A percentile compares a stretch with the other conserved stretches of the same genome.
Conservation (phyloP, 306 rosid species). For the Lathyrus tuberosus region DNA sequence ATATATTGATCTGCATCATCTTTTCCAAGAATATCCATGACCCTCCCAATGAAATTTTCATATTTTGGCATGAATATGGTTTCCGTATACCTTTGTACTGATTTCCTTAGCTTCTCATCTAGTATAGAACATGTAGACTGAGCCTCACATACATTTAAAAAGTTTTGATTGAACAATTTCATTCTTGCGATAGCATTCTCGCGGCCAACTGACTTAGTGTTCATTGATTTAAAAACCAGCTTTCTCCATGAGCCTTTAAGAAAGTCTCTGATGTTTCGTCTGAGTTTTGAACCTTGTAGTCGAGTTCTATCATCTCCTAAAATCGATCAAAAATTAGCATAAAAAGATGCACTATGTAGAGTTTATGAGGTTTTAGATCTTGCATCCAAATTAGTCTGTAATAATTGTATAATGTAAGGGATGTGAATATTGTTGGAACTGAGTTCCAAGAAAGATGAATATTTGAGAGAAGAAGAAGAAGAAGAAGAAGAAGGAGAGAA, state of each 20-base stretch:
- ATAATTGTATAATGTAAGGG: not conserved
- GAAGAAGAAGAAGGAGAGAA: too few relatives aligned
- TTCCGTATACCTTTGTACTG: too few relatives aligned
- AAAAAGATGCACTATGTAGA: not conserved
- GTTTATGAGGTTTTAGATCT: not conserved
- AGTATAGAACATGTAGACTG: not conserved
- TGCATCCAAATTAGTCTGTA: not conserved
- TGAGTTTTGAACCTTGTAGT: not conserved
- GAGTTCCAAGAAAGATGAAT: too few relatives aligned
- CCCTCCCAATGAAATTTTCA: too few relatives aligned
- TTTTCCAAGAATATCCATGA: too few relatives aligned
- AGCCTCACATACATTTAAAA: not conserved
- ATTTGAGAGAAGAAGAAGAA: too few relatives aligned
- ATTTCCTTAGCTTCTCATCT: not conserved
- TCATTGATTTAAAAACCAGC: not conserved
- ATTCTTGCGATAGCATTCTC: not conserved
- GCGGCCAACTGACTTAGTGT: not conserved
- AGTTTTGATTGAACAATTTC: not conserved
- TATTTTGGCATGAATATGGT: too few relatives aligned
- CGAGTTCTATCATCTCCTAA: not conserved
- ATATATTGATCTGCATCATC: too few relatives aligned
- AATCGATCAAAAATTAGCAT: not conserved
- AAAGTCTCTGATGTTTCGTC: not conserved
- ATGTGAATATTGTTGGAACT: too few relatives aligned
- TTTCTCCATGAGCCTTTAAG: not conserved